Conservation (phyloP, 2,329 filamentous ascomycete genomes). For the Colletotrichum tofieldiae region DNA sequence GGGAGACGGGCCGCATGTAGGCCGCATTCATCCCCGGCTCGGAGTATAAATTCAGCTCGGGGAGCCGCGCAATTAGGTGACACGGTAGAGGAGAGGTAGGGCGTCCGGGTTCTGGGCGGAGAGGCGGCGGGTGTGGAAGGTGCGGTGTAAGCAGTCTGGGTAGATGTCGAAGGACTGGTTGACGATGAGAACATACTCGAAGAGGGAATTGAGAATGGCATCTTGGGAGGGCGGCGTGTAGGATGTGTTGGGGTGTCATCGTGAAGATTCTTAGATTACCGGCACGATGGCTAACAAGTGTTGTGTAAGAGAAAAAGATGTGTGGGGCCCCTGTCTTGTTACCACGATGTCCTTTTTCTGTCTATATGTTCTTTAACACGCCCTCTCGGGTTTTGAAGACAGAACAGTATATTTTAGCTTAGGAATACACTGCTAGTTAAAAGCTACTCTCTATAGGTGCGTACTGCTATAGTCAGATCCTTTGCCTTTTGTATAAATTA, state of each 20-base stretch:
- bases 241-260: not conserved
- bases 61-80: slow-evolving; percentile 27
- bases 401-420: no score
- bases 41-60: not conserved
- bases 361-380: no score
- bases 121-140: slow-evolving; percentile 40
- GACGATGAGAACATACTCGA: not conserved
- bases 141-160: slow-evolving; percentile 37
- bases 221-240: not conserved
- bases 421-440: no score
- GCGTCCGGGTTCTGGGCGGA: slow-evolving; percentile 34
- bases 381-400: no score
- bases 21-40: slow-evolving; percentile 2
- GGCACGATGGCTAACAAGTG: no score
- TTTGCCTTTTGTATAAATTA: no score
- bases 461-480: no score
- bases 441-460: no score
- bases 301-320: no score
- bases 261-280: not conserved
- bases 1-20: slow-evolving; percentile 45
- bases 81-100: slow-evolving; percentile 31
- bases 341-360: no score
- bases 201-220: not conserved
- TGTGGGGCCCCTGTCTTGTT: no score
- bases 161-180: slow-evolving; percentile 8